Evolutionary conservation across 495 filamentous ascomycete genomes (phyloP), one percentile per base, ranked within the genome.

Genomic region (Annulohypoxylon nitens): DNA sequence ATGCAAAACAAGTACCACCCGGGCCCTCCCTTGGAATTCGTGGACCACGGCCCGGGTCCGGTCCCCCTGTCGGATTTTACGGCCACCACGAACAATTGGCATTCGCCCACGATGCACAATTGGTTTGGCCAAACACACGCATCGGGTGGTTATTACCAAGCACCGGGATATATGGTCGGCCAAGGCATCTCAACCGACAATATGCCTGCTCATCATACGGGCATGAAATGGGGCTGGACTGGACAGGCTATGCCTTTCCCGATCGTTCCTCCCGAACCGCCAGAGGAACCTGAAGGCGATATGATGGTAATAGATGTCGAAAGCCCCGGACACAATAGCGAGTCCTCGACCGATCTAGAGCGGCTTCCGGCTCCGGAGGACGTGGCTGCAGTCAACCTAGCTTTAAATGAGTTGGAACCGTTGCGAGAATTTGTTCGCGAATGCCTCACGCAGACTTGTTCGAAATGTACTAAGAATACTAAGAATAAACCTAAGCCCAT

Each of bases 351-450:
- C 14, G 58, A 61, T 12, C 26, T 20, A 2, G 66, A 74, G 23
- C 57, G 60, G 48, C 1, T 18, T 1, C 20, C 41, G 3, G 57
- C 18, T 1, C 20, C 41, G 6, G 57, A 62, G 26, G 48, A 68
- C n/a, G 5, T n/a, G 1, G 54, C 64, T n/a, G 16, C 41, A 0
- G 0, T 65, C 9, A 16, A 68, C 2, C 36, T 5, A 2, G 37
- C 23, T 23, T 26, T 64, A 8, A 37, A 33, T 12, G 58, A 67
- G 1, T n/a, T 75, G 2, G 37, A 71, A 9, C 72, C 67, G 4
- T 20, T 75, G 2, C 63, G n/a, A 36, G 25, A n/a, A 18, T 71
- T 70, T 30, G 50, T 75, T 12, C 59, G n/a, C 26, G 12, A 3
- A 4, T 67, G 67, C 37, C 26, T 67, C 26, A n/a, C 14, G 3